Evolutionary conservation across 352 stramenopile species (phyloP).

Genomic region (Pythium phragmiticola): DNA sequence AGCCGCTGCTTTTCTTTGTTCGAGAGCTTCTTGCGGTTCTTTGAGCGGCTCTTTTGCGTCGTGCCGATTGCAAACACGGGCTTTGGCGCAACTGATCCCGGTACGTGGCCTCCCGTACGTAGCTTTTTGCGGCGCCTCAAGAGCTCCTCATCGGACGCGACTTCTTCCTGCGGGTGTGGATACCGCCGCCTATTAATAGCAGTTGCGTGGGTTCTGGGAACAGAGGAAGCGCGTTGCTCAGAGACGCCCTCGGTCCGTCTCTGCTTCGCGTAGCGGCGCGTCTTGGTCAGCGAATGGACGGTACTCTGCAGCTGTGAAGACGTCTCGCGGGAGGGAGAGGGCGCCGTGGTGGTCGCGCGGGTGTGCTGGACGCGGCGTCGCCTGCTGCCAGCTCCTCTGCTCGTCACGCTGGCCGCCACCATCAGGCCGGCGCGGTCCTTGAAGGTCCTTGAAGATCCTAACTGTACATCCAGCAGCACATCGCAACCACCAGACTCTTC

Average conservation of each 20-base stretch:
- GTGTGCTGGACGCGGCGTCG: not conserved
- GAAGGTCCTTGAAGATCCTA: too few relatives aligned
- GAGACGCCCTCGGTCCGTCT: not conserved
- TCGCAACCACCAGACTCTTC: too few relatives aligned
- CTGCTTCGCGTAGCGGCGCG: not conserved
- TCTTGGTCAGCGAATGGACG: not conserved
- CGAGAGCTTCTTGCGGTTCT: conserved; percentile 26
- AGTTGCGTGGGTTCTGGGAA: not conserved
- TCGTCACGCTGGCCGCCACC: not conserved
- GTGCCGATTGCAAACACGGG: conserved; percentile 15
- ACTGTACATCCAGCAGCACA: too few relatives aligned
- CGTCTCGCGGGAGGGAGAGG: not conserved
- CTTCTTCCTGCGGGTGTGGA: not conserved
- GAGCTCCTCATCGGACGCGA: conserved; percentile 10
- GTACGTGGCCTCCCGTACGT: not conserved
- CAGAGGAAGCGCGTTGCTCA: not conserved
- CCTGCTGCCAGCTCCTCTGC: not conserved
- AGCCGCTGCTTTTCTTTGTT: conserved; percentile 13
- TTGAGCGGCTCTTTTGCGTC: conserved; percentile 7
- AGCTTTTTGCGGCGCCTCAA: conserved; percentile 2
- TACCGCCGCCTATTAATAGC: not conserved
- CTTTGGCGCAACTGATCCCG: not conserved
- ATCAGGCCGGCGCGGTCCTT: too few relatives aligned
- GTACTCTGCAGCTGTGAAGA: not conserved
- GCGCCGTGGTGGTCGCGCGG: not conserved